Conservation (phyloP, 768 basidiomycete species). For the Tulasnella calospora region DNA sequence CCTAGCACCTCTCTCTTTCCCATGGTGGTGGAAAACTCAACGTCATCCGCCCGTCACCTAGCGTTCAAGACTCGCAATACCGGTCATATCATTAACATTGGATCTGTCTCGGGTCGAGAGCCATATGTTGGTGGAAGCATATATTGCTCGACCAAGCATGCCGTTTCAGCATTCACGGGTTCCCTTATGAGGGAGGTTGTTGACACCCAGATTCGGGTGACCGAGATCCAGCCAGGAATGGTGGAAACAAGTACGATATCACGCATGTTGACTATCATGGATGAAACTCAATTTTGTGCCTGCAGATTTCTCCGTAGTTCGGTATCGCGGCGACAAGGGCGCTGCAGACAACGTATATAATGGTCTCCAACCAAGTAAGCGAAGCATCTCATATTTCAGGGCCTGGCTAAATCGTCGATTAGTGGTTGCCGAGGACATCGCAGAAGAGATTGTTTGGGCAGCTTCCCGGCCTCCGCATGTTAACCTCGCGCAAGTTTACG, state of each 20-base stretch:
- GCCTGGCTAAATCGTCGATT: constrained; percentile 10
- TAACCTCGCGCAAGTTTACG: constrained; percentile 70
- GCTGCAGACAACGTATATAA: constrained; percentile 88
- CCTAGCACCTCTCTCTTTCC: background rate
- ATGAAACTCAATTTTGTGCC: background rate
- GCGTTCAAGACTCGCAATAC: constrained; percentile 70
- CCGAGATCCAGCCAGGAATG: constrained; percentile 92
- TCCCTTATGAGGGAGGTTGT: constrained; percentile 82
- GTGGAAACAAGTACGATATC: constrained; percentile 54
- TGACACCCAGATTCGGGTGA: constrained; percentile 86
- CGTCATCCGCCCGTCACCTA: constrained; percentile 32
- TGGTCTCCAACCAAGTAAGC: constrained; percentile 78
- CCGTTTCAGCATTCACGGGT: constrained; percentile 80
- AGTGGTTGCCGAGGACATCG: constrained; percentile 84
- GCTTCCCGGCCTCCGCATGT: constrained; percentile 89
- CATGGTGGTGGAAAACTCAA: background rate
- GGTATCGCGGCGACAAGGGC: constrained; percentile 77
- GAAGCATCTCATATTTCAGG: background rate
- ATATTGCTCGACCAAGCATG: constrained; percentile 87
- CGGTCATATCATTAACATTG: constrained; percentile 89
- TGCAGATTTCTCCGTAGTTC: constrained; percentile 78
- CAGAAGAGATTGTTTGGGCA: constrained; percentile 97
- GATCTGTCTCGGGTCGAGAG: constrained; percentile 85
- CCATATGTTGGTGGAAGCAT: constrained; percentile 87
- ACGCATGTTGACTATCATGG: background rate